A percentile compares a stretch with the other conserved stretches of the same genome.
phyloP scores from a whole-genome alignment of 1,139 yeast species.

The Suhomyces guaymorum region DNA sequence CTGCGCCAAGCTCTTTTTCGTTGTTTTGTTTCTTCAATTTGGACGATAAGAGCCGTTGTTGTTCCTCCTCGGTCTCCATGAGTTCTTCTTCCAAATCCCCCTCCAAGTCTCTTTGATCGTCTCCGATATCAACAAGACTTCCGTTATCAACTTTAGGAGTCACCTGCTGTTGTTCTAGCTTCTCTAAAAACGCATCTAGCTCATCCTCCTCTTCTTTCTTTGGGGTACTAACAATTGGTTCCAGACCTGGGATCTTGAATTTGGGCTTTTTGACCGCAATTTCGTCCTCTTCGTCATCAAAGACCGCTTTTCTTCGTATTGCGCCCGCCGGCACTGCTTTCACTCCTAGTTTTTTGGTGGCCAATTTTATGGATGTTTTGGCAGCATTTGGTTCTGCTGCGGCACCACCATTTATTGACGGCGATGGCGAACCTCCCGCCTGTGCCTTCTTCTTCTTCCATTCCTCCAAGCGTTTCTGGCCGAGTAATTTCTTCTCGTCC shows the following conservation, averaged over 20 bases:
- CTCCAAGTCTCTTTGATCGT: slow-evolving; percentile 18
- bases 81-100: slow-evolving; percentile 19
- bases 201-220: slow-evolving; percentile 13
- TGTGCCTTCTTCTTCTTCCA: slow-evolving; percentile 38
- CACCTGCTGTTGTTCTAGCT: slow-evolving; percentile 4
- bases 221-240: neutral
- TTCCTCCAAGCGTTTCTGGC: slow-evolving; percentile 34
- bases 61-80: slow-evolving; percentile 23
- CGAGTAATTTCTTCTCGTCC: slow-evolving; percentile 5
- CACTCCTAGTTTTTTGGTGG: neutral
- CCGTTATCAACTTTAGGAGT: neutral
- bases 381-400: slow-evolving; percentile 1
- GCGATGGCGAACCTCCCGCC: slow-evolving; percentile 7
- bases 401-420: no score
- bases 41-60: slow-evolving; percentile 26
- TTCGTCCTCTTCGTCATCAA: slow-evolving; percentile 25
- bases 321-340: neutral
- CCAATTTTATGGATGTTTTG: slow-evolving; percentile 8
- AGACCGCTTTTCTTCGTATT: slow-evolving; percentile 10
- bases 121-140: slow-evolving; percentile 8
- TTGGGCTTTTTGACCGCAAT: slow-evolving; percentile 18
- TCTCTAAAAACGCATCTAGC: slow-evolving; percentile 12
- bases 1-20: slow-evolving; percentile 33
- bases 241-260: slow-evolving; percentile 28
- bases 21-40: slow-evolving; percentile 36